Conservation (phyloP, 768 basidiomycete genomes). For the Lactarius trivialis region DNA sequence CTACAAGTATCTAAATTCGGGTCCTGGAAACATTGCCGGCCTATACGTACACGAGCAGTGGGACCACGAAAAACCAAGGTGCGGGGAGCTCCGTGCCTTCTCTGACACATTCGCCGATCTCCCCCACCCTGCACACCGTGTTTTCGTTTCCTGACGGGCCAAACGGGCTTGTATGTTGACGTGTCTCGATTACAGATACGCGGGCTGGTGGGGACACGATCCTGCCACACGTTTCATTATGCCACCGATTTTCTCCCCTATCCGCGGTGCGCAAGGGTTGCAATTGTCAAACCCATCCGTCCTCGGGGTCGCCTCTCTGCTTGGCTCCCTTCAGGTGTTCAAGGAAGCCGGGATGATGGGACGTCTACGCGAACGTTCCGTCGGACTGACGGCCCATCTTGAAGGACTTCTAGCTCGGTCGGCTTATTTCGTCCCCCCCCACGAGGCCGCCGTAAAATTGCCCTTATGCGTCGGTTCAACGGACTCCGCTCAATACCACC, state of each 20-base stretch:
- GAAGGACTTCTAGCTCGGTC: slow-evolving; percentile 57
- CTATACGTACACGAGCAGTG: slow-evolving; percentile 83
- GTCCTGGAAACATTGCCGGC: slow-evolving; percentile 96
- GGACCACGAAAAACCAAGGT: slow-evolving; percentile 62
- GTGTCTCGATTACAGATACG: slow-evolving; percentile 45
- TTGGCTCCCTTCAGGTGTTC: slow-evolving; percentile 80
- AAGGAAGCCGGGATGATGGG: slow-evolving; percentile 70
- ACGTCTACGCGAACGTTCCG: slow-evolving; percentile 60
- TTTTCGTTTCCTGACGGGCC: not conserved
- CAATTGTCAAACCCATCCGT: slow-evolving; percentile 94
- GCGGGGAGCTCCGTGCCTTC: slow-evolving; percentile 26
- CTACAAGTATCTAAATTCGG: slow-evolving; percentile 96
- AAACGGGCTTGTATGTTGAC: slow-evolving; percentile 9
- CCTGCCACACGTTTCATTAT: slow-evolving; percentile 82
- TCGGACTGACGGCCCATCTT: slow-evolving; percentile 63
- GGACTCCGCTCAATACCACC: slow-evolving; percentile 4
- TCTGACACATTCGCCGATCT: slow-evolving; percentile 1
- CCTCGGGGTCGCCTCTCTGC: slow-evolving; percentile 68
- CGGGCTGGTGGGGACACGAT: slow-evolving; percentile 99
- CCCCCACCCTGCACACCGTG: slow-evolving; percentile 3
- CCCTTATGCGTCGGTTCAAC: slow-evolving; percentile 21
- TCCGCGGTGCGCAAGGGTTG: slow-evolving; percentile 88
- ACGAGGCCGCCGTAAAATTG: slow-evolving; percentile 30
- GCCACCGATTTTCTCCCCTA: slow-evolving; percentile 77
- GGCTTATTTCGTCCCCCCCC: slow-evolving; percentile 51